Evolutionary conservation across 2,329 filamentous ascomycete species (phyloP).

Genomic region (Colletotrichum chrysophilum): DNA sequence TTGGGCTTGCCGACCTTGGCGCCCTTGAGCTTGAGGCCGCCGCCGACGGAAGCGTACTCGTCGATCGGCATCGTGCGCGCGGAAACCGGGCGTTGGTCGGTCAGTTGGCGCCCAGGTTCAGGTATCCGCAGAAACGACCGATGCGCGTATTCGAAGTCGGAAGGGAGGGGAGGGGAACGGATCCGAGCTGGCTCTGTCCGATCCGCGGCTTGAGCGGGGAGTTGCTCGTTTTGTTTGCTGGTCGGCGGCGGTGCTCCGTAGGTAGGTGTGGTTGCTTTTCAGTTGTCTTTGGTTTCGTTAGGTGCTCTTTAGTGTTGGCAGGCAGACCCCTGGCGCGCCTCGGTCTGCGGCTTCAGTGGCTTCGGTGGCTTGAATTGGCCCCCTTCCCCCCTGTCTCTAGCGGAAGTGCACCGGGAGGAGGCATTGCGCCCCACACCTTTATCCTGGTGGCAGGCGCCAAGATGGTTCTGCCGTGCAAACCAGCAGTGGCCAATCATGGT

Average conservation of each 20-base stretch:
- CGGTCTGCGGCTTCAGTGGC: neutral
- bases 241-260: neutral
- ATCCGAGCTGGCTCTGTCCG: neutral
- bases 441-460: constrained; percentile 13
- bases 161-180: neutral
- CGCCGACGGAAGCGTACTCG: constrained; percentile 74
- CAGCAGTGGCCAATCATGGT: constrained; percentile 2
- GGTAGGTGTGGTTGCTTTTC: neutral
- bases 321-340: neutral
- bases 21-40: constrained; percentile 87
- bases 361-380: neutral
- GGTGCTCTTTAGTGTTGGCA: neutral
- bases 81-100: neutral
- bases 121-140: neutral
- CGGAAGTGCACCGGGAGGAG: neutral
- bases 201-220: neutral
- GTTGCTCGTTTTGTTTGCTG: neutral
- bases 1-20: constrained; percentile 67
- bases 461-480: neutral
- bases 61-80: constrained; percentile 66
- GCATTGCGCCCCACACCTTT: neutral
- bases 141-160: neutral
- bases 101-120: neutral
- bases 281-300: neutral
- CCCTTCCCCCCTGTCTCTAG: neutral